Conservation (phyloP, 2,329 filamentous ascomycete species). For the Talaromyces sp. region DNA sequence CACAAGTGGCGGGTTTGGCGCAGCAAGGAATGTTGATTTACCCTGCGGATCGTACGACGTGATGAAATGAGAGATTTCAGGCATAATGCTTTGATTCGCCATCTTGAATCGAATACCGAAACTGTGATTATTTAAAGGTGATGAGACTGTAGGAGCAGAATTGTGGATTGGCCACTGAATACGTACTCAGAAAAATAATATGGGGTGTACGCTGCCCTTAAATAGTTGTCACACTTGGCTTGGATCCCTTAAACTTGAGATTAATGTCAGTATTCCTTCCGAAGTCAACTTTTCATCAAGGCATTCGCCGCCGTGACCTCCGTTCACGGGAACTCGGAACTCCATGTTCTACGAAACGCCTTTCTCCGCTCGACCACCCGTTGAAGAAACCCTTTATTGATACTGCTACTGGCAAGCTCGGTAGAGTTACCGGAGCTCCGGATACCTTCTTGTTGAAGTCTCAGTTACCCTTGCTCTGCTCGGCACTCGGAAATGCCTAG, state of each 20-base stretch:
- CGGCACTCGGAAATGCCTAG: background rate
- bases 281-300: slow-evolving; percentile 3
- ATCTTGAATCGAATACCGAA: background rate
- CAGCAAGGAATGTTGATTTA: slow-evolving; percentile 2
- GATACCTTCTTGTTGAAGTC: background rate
- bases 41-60: background rate
- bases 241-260: background rate
- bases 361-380: background rate
- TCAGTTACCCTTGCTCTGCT: background rate
- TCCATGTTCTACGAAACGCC: slow-evolving; percentile 1
- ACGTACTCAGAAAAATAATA: background rate
- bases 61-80: background rate
- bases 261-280: background rate
- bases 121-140: background rate
- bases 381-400: background rate
- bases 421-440: background rate
- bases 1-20: background rate
- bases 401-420: background rate
- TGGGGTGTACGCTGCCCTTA: slow-evolving; percentile 1
- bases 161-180: background rate
- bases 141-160: background rate
- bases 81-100: background rate
- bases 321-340: background rate
- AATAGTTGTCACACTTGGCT: slow-evolving; percentile 1
- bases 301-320: background rate